Conservation (phyloP, 495 filamentous ascomycete species). For the Evernia prunastri region DNA sequence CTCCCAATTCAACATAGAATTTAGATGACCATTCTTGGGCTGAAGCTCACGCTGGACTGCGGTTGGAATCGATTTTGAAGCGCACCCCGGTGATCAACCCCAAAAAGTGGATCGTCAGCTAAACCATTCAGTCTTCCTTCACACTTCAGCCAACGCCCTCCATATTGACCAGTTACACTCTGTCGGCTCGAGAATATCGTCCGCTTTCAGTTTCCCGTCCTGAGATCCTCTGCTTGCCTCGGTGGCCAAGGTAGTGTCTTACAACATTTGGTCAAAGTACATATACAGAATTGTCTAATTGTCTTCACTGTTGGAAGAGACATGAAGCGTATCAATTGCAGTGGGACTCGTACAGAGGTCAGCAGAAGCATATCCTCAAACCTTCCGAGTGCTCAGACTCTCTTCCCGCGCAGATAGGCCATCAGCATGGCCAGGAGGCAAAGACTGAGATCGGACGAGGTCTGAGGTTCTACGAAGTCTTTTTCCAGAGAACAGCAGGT, state of each 20-base stretch:
- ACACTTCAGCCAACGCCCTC: no score
- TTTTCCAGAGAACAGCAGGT: conserved; percentile 45
- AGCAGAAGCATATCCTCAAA: not conserved
- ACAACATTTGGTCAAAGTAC: not conserved
- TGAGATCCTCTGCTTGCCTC: no score
- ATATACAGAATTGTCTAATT: not conserved
- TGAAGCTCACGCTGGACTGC: not conserved
- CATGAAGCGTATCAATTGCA: conserved; percentile 16
- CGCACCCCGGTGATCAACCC: not conserved
- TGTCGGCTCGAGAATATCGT: no score
- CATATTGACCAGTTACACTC: no score
- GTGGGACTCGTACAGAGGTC: conserved; percentile 15
- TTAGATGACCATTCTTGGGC: not conserved
- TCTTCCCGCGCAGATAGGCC: conserved; percentile 40
- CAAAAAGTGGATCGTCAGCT: no score
- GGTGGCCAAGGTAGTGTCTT: no score
- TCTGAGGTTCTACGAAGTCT: conserved; percentile 45
- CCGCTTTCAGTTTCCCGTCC: no score
- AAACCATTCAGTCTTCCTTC: no score
- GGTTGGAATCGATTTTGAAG: not conserved
- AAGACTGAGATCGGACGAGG: conserved; percentile 39
- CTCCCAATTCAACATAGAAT: not conserved
- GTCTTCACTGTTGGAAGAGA: not conserved
- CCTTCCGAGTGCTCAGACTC: not conserved
- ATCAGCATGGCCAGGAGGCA: conserved; percentile 46